Evolutionary conservation across 2,329 filamentous ascomycete genomes (phyloP).

Genomic region (Arthroderma sp.): DNA sequence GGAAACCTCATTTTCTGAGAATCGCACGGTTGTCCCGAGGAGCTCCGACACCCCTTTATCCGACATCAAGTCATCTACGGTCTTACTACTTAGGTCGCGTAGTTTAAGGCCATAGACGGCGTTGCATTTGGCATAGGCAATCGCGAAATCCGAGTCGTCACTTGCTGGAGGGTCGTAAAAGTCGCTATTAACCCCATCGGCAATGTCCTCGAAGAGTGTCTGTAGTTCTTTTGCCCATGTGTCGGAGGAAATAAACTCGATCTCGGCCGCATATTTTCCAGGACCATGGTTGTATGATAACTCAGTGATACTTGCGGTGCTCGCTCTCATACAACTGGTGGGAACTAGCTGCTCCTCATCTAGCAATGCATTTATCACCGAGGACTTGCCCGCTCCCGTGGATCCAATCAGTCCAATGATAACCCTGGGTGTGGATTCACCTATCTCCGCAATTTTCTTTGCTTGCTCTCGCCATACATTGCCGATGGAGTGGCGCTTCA

Average conservation of each 20-base stretch:
- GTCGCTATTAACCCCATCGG: slow-evolving; percentile 23
- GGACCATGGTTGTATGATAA: slow-evolving; percentile 42
- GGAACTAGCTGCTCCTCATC: slow-evolving; percentile 46
- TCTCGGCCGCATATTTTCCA: slow-evolving; percentile 39
- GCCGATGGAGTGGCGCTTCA: no score
- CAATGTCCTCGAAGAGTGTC: slow-evolving; percentile 34
- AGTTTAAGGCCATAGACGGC: slow-evolving; percentile 23
- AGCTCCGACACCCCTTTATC: slow-evolving; percentile 27
- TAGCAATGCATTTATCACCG: slow-evolving; percentile 49
- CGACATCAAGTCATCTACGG: slow-evolving; percentile 30
- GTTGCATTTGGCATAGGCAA: slow-evolving; percentile 31
- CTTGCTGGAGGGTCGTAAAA: slow-evolving; percentile 13
- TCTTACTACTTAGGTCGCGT: slow-evolving; percentile 27
- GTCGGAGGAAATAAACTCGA: slow-evolving; percentile 42
- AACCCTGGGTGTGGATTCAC: slow-evolving; percentile 27
- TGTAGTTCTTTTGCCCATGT: slow-evolving; percentile 44
- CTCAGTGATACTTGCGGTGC: slow-evolving; percentile 49
- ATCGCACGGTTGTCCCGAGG: slow-evolving; percentile 34
- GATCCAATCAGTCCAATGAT: slow-evolving; percentile 49
- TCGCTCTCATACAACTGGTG: slow-evolving; percentile 48
- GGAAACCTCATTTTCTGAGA: slow-evolving; percentile 25
- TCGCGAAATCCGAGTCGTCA: slow-evolving; percentile 32
- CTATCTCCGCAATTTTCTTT: slow-evolving; percentile 14
- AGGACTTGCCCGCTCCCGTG: slow-evolving; percentile 50
- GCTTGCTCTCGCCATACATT: no score